Base-by-base conservation (phyloP, 768 basidiomycete genomes). In the Pleurotus tuber-regium region DNA sequence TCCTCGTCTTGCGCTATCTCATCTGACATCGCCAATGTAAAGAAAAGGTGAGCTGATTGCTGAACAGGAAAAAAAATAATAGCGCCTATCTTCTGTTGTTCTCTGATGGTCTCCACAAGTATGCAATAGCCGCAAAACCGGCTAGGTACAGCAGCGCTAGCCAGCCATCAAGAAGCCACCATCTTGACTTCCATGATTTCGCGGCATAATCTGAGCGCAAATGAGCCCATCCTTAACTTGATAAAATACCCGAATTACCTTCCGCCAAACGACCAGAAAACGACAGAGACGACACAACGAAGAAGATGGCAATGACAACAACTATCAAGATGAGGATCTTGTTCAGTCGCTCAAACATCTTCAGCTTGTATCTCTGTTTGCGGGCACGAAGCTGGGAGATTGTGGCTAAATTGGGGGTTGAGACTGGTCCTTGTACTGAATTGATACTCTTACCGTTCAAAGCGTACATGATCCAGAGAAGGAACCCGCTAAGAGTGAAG, bases 121-220 rank as follows among this genome's bases (percentile, higher is more conserved):
- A 97, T 1, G 90, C 83, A 55, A 98, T 92, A 8, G 80, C 72
- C 54, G 73, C 70, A 66, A 98, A 98, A 28, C 86, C 83, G 24
- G 77, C 70, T 40, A 97, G 79, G 66, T 96, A 98, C 21, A 98
- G 82, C 40, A 95, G 76, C 1, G 90, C 84, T 39, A 98, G 78
- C 77, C 92, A 98, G 14, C 95, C 97, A 61, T 99, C 97, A 35
- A 99, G 77, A 4, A 99, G 74, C 88, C 93, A 93, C 97, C 97
- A 99, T 42, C 95, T 86, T 50, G 81, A 76, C 53, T 77, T 80
- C 94, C 94, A 98, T 14, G 91, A 86, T 54, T 86, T 88, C 4
- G 93, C 89, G 12, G 92, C 89, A 63, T 95, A 98, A 65, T 96
- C 93, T 94, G 50, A 3, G 30, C 18, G 49, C 28, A 14, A 42